phyloP scores from a whole-genome alignment of 352 stramenopile species.

The Pythium scleroteichum region DNA sequence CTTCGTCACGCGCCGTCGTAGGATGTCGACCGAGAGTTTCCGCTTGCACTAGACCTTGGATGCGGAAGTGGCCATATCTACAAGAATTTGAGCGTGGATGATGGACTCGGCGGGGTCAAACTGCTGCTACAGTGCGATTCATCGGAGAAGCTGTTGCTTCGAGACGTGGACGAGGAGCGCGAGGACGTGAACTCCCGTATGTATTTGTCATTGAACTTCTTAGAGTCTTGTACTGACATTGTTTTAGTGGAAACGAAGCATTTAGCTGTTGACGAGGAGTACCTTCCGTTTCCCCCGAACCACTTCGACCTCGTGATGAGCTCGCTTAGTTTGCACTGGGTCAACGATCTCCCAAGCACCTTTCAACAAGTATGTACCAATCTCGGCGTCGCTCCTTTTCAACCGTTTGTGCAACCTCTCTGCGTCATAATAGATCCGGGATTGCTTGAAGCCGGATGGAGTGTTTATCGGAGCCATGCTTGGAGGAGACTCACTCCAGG shows the following conservation, averaged over 20 bases:
- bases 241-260: slow-evolving; percentile 68
- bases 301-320: slow-evolving; percentile 98
- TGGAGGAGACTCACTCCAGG: slow-evolving; percentile 94
- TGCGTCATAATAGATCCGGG: slow-evolving; percentile 46
- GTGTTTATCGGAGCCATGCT: slow-evolving; percentile 96
- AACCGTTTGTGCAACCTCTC: too few relatives aligned
- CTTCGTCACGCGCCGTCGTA: too few relatives aligned
- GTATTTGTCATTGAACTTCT: too few relatives aligned
- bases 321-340: slow-evolving; percentile 95
- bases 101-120: slow-evolving; percentile 71
- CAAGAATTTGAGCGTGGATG: slow-evolving; percentile 75
- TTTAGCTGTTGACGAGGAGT: slow-evolving; percentile 90
- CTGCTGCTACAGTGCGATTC: slow-evolving; percentile 79
- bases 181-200: slow-evolving; percentile 25
- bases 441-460: slow-evolving; percentile 95
- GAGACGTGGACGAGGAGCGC: slow-evolving; percentile 41
- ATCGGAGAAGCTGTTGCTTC: slow-evolving; percentile 75
- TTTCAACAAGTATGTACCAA: slow-evolving; percentile 49
- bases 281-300: slow-evolving; percentile 92
- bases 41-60: slow-evolving; percentile 75
- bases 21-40: slow-evolving; percentile 85
- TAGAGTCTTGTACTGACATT: slow-evolving; percentile 14
- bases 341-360: slow-evolving; percentile 94
- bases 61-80: slow-evolving; percentile 82
- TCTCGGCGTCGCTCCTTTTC: too few relatives aligned